Conservation (phyloP, 345 rosid species). For the Aegle marmelos region DNA sequence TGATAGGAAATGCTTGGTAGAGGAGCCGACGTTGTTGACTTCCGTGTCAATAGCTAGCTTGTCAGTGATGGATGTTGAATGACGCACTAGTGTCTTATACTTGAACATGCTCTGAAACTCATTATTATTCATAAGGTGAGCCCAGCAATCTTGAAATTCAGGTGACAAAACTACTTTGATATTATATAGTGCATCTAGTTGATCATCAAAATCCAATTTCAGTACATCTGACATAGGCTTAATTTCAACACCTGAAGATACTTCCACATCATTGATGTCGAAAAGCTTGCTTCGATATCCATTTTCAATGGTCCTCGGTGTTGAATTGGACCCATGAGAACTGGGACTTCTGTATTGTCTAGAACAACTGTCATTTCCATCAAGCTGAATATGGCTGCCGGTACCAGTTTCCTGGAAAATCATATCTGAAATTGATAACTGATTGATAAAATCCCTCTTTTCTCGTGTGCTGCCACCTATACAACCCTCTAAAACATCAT, state of each 20-base stretch:
- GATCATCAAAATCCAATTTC: slow-evolving; percentile 19
- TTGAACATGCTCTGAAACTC: background rate
- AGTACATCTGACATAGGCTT: slow-evolving; percentile 6
- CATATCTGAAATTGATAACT: background rate
- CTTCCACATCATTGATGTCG: slow-evolving; percentile 14
- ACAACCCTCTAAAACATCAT: slow-evolving; percentile 12
- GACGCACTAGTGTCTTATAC: background rate
- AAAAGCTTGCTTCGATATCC: slow-evolving; percentile 5
- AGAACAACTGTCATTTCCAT: background rate
- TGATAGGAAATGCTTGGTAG: slow-evolving; percentile 1
- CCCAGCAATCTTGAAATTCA: background rate
- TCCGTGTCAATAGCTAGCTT: background rate
- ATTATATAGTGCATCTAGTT: slow-evolving; percentile 6
- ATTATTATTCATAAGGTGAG: background rate
- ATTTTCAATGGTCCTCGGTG: background rate
- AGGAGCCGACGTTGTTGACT: slow-evolving; percentile 4
- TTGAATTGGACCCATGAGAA: slow-evolving; percentile 14
- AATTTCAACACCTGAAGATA: slow-evolving; percentile 10
- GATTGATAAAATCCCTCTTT: background rate
- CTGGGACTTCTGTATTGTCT: background rate
- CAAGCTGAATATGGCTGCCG: background rate
- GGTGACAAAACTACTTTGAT: background rate
- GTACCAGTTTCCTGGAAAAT: background rate
- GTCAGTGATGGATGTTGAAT: background rate
- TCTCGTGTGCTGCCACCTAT: background rate